phyloP scores from a whole-genome alignment of 345 rosid species.

The Clarkia xantiana region DNA sequence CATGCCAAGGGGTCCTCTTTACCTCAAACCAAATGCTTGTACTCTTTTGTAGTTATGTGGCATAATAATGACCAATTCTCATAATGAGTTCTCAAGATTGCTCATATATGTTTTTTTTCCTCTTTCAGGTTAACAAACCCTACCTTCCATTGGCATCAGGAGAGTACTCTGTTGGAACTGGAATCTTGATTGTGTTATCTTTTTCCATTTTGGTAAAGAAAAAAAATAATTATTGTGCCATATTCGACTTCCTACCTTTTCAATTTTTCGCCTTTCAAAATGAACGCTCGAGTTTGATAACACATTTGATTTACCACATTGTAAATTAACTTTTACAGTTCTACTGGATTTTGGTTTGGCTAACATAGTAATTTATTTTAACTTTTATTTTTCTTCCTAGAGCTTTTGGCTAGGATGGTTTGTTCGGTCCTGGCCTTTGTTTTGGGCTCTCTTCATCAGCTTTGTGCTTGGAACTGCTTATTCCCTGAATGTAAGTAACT shows the following conservation, averaged over 20 bases:
- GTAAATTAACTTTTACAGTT: neutral
- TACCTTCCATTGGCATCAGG: slow-evolving; percentile 96
- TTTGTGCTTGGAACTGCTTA: slow-evolving; percentile 91
- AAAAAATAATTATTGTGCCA: no score
- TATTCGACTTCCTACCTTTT: no score
- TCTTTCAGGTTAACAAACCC: slow-evolving; percentile 78
- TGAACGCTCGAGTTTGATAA: no score
- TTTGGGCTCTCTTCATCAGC: slow-evolving; percentile 89
- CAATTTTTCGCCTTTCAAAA: no score
- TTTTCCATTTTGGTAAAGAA: slow-evolving; percentile 62
- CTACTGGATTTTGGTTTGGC: neutral
- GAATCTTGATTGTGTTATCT: slow-evolving; percentile 40
- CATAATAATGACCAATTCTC: neutral
- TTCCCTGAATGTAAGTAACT: slow-evolving; percentile 68
- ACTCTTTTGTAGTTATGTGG: neutral
- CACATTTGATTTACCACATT: no score
- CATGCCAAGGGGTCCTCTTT: no score
- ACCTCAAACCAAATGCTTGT: no score
- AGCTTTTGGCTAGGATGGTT: slow-evolving; percentile 89
- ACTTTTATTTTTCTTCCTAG: slow-evolving; percentile 22
- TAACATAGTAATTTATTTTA: neutral
- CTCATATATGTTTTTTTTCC: neutral
- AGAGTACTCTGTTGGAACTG: slow-evolving; percentile 58
- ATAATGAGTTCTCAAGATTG: neutral
- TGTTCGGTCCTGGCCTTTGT: slow-evolving; percentile 87